Evolutionary conservation across 2,329 filamentous ascomycete species (phyloP), one percentile per base, ranked within the genome.

Genomic region (Talaromyces marneffei): DNA sequence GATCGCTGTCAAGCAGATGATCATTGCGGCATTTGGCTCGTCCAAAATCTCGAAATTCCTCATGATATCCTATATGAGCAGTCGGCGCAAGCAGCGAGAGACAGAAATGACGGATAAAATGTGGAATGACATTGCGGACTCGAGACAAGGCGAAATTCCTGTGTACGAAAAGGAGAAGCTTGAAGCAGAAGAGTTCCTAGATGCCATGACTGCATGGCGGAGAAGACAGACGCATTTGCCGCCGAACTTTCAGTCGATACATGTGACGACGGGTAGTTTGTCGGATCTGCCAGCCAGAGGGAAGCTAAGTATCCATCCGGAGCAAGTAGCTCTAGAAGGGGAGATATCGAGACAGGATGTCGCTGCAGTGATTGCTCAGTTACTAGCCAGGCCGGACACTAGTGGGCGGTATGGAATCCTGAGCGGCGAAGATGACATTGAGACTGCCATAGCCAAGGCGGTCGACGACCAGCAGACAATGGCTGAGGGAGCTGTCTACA

Each of bases 161-260:
- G 73, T 78, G 12, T 85, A 84, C 66, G 79, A 75, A 64, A 74
- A 79, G 46, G 82, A 82, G n/a, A 84, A 84, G 65, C 73, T 82
- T 25, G 81, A 80, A 20, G 81, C 82, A 1, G 82, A 84, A 64
- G 81, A 84, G 70, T 81, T 81, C 57, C 71, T 84, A 65, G 79
- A 79, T 10, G 77, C 80, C 1, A 44, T 53, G 58, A 16, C 58
- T n/a, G 58, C 27, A 10, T 60, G 58, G 58, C 35, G 58, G 7
- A 42, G 18, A 10, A 29, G 39, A 25, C 48, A 54, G 20, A 25
- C 16, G 1, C 37, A 60, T 44, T 65, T 80, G 40, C 71, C 75
- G 8, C 70, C 69, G 60, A 64, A 66, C 0, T 82, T 83, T 65
- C 76, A 78, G 67, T 79, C 79, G n/a, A 82, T 84, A 62, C 78